Evolutionary conservation across 2,329 filamentous ascomycete species (phyloP), one percentile per base, ranked within the genome.

Genomic region (Fusarium dimerum): DNA sequence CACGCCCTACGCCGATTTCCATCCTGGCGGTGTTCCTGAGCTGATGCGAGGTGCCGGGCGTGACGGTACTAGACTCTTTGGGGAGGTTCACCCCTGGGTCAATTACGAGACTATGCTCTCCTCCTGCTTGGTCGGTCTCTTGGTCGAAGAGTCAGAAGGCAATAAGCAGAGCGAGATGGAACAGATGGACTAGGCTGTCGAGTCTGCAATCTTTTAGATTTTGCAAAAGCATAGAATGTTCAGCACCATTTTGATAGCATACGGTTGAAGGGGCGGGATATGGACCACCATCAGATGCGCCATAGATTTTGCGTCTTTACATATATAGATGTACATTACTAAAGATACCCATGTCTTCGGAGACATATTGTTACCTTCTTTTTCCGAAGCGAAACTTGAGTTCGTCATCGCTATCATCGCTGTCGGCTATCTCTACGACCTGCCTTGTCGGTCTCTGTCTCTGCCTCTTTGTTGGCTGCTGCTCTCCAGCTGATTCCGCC

Each of bases 1-100:
- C 52, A 88, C 87, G 0, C 91, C 93, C 0, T 99, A 97, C 68
- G 69, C 92, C 36, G 86, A 89, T 1, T 99, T 92, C 68, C 94
- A 99, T 70, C 94, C 94, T 0, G 94, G 94, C 18, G 94, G 90
- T 9, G 83, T 87, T 62, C 84, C 85, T 5, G 89, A 95, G 73
- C 71, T 94, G 56, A 72, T 88, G 70, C 76, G 83, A 32, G 80
- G 77, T 34, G 86, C 86, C 1, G 86, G 78, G 1, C 73, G 78
- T 51, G 85, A 88, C 66, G 85, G 81, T 36, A 86, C 81, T 2
- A 78, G 76, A 66, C 63, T 89, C 52, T 89, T 88, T 69, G 82
- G 79, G 9, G 83, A 88, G 71, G 76, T 87, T 9, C 86, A 89
- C 66, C 82, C 85, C 2, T 89, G 86, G 86, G 86, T 89, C 26